Evolutionary conservation across 495 filamentous ascomycete species (phyloP).

Genomic region (Lindgomyces ingoldianus): DNA sequence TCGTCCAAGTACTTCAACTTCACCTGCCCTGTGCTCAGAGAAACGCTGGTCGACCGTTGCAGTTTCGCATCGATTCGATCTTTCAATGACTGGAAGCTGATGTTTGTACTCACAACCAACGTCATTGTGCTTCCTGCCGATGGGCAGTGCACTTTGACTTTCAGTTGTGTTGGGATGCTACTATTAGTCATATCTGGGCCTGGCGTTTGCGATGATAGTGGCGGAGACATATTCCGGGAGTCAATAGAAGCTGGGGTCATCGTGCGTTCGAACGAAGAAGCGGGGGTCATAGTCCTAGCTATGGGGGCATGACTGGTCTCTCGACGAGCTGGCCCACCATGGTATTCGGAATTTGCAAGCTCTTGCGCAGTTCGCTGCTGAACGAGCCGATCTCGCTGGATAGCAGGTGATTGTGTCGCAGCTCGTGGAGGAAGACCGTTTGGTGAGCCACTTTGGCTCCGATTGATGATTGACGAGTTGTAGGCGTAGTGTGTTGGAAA

Average conservation of each 20-base stretch:
- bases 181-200: constrained; percentile 7
- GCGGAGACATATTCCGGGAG: constrained; percentile 36
- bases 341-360: constrained; percentile 29
- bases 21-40: constrained; percentile 73
- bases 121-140: constrained; percentile 77
- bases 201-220: constrained; percentile 24
- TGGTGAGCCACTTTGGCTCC: constrained; percentile 69
- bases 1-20: constrained; percentile 89
- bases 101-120: constrained; percentile 88
- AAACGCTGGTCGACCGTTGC: constrained; percentile 74
- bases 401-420: constrained; percentile 47
- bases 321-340: constrained; percentile 25
- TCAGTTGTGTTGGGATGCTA: constrained; percentile 66
- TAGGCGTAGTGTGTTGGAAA: constrained; percentile 64
- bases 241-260: constrained; percentile 35
- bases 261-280: constrained; percentile 33
- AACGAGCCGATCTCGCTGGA: constrained; percentile 40
- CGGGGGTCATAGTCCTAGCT: constrained; percentile 25
- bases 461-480: constrained; percentile 61
- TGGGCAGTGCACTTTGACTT: constrained; percentile 89
- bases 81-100: constrained; percentile 85
- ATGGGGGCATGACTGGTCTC: constrained; percentile 27
- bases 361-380: constrained; percentile 33
- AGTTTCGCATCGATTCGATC: constrained; percentile 98
- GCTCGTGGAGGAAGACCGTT: constrained; percentile 54